phyloP scores from a whole-genome alignment of 2,329 filamentous ascomycete genomes.

The Boeremia lycopersici region DNA sequence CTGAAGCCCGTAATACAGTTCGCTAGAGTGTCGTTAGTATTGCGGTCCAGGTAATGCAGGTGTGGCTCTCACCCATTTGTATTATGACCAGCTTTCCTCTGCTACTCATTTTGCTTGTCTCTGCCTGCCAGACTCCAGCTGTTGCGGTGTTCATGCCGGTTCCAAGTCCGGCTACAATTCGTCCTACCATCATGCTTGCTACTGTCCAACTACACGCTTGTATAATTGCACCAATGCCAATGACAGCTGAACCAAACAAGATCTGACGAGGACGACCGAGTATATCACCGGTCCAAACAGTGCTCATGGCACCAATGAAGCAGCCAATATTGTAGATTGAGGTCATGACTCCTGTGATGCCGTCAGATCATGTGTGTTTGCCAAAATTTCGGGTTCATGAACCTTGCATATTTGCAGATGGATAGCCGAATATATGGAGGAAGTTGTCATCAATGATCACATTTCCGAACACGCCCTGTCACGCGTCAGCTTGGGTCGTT shows the following conservation, averaged over 20 bases:
- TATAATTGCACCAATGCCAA: conserved; percentile 46
- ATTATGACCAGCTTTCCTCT: conserved; percentile 55
- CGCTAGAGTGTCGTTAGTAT: conserved; percentile 31
- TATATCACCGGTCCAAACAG: conserved; percentile 60
- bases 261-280: conserved; percentile 64
- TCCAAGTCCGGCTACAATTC: conserved; percentile 53
- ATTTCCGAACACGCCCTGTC: conserved; percentile 41
- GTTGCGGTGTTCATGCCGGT: conserved; percentile 59
- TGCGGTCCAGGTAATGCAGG: no score
- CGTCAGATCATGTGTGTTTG: background rate
- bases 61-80: conserved; percentile 43
- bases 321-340: conserved; percentile 53
- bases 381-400: background rate
- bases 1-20: conserved; percentile 53
- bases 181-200: conserved; percentile 47
- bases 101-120: conserved; percentile 54
- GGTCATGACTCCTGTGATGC: conserved; percentile 45
- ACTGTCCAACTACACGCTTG: conserved; percentile 47
- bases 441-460: conserved; percentile 44
- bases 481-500: background rate
- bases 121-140: conserved; percentile 55
- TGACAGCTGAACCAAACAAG: conserved; percentile 60
- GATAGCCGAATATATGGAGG: conserved; percentile 34
- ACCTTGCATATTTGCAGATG: conserved; percentile 38
- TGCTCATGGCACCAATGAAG: conserved; percentile 51